Evolutionary conservation across 1,284 basidiomycete genomes (phyloP), one percentile per base, ranked within the genome.

Genomic region (Puccinia sorghi): DNA sequence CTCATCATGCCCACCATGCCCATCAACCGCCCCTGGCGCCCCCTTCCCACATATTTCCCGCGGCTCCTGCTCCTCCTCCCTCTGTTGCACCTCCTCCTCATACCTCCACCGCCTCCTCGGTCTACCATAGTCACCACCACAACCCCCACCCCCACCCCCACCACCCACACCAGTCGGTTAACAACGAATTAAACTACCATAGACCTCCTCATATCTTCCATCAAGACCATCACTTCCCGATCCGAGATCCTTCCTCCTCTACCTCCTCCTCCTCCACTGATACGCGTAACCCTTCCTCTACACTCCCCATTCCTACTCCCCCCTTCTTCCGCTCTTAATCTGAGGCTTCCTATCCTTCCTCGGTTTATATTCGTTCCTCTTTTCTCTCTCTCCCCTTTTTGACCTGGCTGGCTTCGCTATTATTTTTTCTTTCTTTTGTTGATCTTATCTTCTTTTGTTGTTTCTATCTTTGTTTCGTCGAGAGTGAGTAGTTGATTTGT

Each of bases 251-350:
- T 41, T 81, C 80, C 37, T 81, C 82, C 41, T 70, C 71, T 59
- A 79, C 80, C 72, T 82, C 80, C 80, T 82, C 83, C 39, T 81
- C 82, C 79, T 82, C 67, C 25, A 7, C 22, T 57, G 32, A 71
- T 17, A 17, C 50, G 22, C 37, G 37, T 39, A 17, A 37, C 12
- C n/a, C 69, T 43, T n/a, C 46, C 20, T 12, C 46, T 22, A 48
- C 52, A 20, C 63, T 32, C 4, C 48, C 64, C 57, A 52, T 27
- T 79, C 80, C 46, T 80, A 79, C 73, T 79, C 72, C 52, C 54
- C 20, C 39, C 52, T 57, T 11, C 32, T 39, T 57, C 50, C 6
- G 7, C 22, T 27, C 22, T 9, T 22, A 54, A 71, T 12, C 37
- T 17, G 4, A 11, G 9, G 20, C 48, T 70, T 48, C 22, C 27